Conservation (phyloP, 2,329 filamentous ascomycete species). For the Talaromyces sp. region DNA sequence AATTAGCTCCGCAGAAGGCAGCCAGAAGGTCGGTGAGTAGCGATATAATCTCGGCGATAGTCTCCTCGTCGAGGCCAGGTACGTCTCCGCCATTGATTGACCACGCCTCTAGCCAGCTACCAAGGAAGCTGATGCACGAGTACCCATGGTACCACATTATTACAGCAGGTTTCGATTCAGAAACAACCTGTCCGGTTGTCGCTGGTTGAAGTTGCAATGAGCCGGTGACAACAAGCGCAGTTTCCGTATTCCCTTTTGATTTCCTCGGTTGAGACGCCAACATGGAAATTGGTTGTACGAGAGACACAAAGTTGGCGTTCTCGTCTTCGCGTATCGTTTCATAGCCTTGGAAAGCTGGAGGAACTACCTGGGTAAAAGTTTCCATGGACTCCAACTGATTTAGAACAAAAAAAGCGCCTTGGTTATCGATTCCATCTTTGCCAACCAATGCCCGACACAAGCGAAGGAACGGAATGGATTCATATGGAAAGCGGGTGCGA, state of each 20-base stretch:
- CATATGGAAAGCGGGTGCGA: slow-evolving; percentile 75
- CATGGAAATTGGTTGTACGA: slow-evolving; percentile 53
- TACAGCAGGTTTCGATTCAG: slow-evolving; percentile 69
- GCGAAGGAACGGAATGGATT: slow-evolving; percentile 71
- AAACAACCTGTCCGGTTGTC: slow-evolving; percentile 58
- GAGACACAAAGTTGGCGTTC: slow-evolving; percentile 70
- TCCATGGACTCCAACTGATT: slow-evolving; percentile 63
- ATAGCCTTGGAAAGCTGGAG: slow-evolving; percentile 66
- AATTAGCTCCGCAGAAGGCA: slow-evolving; percentile 25
- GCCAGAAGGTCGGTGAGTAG: slow-evolving; percentile 67
- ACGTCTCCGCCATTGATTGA: slow-evolving; percentile 45
- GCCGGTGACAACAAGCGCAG: slow-evolving; percentile 29
- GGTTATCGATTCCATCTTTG: slow-evolving; percentile 38
- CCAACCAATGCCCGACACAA: slow-evolving; percentile 61
- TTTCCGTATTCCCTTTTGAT: slow-evolving; percentile 20
- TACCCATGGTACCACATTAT: slow-evolving; percentile 70
- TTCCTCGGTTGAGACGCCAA: slow-evolving; percentile 26
- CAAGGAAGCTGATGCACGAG: slow-evolving; percentile 73
- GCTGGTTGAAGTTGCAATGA: slow-evolving; percentile 32
- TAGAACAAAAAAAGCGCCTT: slow-evolving; percentile 51
- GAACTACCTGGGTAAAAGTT: slow-evolving; percentile 73
- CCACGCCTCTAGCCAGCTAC: slow-evolving; percentile 56
- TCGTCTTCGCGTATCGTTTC: slow-evolving; percentile 78
- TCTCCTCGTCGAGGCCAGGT: slow-evolving; percentile 52
- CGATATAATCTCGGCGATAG: slow-evolving; percentile 66